These are phyloP conservation scores for Scenedesmus sp. DNA, from an alignment of 163 green algal species.

Conservation along the genomic window DNA sequence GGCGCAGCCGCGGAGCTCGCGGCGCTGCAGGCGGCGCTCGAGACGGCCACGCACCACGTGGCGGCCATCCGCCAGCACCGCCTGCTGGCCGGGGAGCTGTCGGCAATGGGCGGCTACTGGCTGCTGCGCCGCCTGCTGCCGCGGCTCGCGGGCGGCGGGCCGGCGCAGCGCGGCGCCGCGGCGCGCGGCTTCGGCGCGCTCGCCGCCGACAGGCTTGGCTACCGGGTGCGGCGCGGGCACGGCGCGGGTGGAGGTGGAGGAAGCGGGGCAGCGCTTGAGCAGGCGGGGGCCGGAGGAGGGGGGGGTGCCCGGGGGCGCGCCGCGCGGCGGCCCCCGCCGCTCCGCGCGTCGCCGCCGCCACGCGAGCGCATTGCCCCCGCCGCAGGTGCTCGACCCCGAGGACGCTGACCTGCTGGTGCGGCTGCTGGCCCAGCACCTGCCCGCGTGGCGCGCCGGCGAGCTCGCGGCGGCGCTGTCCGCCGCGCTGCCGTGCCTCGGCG, in stretches of 20 bases:
- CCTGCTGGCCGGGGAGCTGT: slow-evolving; percentile 32
- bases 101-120: slow-evolving; percentile 31
- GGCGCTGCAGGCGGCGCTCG: neutral
- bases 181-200: neutral
- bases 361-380: neutral
- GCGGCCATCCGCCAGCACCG: slow-evolving; percentile 3
- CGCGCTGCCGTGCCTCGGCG: slow-evolving; percentile 5
- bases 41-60: neutral
- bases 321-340: neutral
- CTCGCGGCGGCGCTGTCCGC: neutral
- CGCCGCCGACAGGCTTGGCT: neutral
- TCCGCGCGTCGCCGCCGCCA: neutral
- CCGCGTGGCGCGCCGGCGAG: neutral
- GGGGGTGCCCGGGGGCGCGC: neutral
- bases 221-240: neutral
- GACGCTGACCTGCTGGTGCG: slow-evolving; percentile 25
- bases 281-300: too few relatives aligned
- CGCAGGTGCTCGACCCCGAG: slow-evolving; percentile 14
- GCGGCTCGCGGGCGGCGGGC: neutral
- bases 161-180: neutral
- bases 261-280: too few relatives aligned
- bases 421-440: neutral
- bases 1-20: neutral
- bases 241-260: neutral
- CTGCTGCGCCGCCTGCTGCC: slow-evolving; percentile 28